Conservation (phyloP, 257 asterid genomes). For the Ehretia macrophylla region DNA sequence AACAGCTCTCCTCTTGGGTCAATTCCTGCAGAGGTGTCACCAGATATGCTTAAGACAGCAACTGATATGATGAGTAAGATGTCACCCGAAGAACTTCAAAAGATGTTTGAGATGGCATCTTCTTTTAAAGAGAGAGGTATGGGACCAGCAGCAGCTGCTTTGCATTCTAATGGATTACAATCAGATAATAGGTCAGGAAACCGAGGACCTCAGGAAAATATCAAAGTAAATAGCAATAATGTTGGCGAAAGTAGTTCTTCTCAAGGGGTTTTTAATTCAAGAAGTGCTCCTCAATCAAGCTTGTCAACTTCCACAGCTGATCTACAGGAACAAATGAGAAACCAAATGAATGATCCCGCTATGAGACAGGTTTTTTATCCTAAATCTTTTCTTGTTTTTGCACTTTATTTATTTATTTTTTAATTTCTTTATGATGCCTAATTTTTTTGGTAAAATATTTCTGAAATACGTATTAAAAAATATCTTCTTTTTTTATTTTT, state of each 20-base stretch:
- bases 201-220: too few relatives aligned
- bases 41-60: conserved; percentile 86
- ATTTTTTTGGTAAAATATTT: too few relatives aligned
- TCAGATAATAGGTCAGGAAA: too few relatives aligned
- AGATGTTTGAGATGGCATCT: conserved; percentile 77
- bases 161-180: too few relatives aligned
- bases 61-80: conserved; percentile 81
- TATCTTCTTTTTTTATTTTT: too few relatives aligned
- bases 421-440: too few relatives aligned
- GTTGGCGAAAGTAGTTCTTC: conserved; percentile 47
- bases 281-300: conserved; percentile 22
- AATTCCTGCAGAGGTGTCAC: conserved; percentile 42
- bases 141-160: conserved; percentile 18
- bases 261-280: conserved; percentile 5
- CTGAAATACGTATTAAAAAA: too few relatives aligned
- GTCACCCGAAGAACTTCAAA: conserved; percentile 74
- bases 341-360: conserved; percentile 95
- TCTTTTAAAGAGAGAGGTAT: conserved; percentile 51
- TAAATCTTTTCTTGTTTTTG: too few relatives aligned
- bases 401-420: too few relatives aligned
- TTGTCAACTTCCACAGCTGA: conserved; percentile 50
- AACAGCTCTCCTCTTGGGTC: conserved; percentile 30
- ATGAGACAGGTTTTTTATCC: conserved; percentile 76
- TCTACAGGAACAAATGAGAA: conserved; percentile 80
- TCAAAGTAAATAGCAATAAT: conserved; percentile 15